Evolutionary conservation across 2,329 filamentous ascomycete genomes (phyloP).

Genomic region (Incumbomyces lentus): DNA sequence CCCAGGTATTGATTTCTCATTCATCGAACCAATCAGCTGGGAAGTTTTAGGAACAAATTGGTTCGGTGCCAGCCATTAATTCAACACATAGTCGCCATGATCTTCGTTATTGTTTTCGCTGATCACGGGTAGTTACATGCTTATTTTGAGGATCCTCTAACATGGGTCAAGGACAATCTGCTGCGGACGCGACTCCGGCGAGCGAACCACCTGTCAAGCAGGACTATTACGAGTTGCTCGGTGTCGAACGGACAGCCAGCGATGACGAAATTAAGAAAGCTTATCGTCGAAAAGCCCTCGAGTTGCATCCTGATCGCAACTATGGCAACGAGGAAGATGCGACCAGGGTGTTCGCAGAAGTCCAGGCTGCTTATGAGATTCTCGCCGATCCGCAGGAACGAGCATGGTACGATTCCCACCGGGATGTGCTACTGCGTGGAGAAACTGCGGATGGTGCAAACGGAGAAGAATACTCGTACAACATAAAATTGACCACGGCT

Average conservation of each 20-base stretch:
- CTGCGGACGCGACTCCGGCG: constrained; percentile 19
- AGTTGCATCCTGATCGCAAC: constrained; percentile 92
- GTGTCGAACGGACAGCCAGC: constrained; percentile 59
- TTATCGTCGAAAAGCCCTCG: constrained; percentile 80
- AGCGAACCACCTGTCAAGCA: constrained; percentile 22
- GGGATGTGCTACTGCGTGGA: constrained; percentile 68
- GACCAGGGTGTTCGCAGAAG: constrained; percentile 77
- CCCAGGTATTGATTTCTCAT: no score
- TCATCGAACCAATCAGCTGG: neutral
- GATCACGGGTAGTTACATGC: constrained; percentile 8
- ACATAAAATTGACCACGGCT: constrained; percentile 66
- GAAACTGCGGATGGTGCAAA: constrained; percentile 36
- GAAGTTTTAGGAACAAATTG: no score
- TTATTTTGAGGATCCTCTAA: neutral
- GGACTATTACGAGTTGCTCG: constrained; percentile 66
- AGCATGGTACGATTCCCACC: constrained; percentile 95
- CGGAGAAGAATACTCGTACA: constrained; percentile 50
- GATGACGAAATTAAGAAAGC: constrained; percentile 93
- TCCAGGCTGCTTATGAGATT: constrained; percentile 91
- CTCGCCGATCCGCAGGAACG: constrained; percentile 90
- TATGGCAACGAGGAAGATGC: constrained; percentile 73
- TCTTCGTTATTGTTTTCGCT: neutral
- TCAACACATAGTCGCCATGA: constrained; percentile 5
- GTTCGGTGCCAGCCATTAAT: no score
- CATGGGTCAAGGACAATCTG: constrained; percentile 39